Evolutionary conservation across 2,329 filamentous ascomycete species (phyloP).

Genomic region (Trichothecium sympodiale): DNA sequence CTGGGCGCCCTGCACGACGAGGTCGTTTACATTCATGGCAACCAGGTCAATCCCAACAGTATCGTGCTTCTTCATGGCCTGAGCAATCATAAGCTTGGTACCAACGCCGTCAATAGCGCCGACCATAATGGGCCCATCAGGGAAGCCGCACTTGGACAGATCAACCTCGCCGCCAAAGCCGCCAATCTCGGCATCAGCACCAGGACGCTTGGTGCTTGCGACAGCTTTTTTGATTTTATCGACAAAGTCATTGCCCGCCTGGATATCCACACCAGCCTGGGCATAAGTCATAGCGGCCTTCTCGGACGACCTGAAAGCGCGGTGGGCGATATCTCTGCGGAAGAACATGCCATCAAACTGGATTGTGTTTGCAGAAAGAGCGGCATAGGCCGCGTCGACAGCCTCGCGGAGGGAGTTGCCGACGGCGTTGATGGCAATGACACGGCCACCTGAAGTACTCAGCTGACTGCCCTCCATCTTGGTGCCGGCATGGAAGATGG

Average conservation of each 20-base stretch:
- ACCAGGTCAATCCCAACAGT: constrained; percentile 95
- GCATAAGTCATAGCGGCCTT: constrained; percentile 72
- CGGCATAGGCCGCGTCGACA: constrained; percentile 78
- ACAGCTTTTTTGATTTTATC: constrained; percentile 85
- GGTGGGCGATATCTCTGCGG: constrained; percentile 83
- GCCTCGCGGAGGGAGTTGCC: constrained; percentile 64
- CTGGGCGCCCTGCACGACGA: constrained; percentile 90
- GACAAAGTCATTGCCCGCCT: constrained; percentile 87
- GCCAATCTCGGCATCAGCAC: constrained; percentile 86
- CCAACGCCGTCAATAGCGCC: constrained; percentile 93
- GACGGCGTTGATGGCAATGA: constrained; percentile 84
- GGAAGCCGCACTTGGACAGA: constrained; percentile 61
- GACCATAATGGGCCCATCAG: constrained; percentile 69
- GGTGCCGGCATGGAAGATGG: constrained; percentile 92
- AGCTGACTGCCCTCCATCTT: constrained; percentile 51
- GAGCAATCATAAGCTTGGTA: constrained; percentile 93
- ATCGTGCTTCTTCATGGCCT: constrained; percentile 78
- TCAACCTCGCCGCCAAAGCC: constrained; percentile 69
- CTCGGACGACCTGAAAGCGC: constrained; percentile 37
- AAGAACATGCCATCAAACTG: constrained; percentile 85
- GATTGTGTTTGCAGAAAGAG: constrained; percentile 56
- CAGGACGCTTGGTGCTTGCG: constrained; percentile 71
- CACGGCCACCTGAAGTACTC: constrained; percentile 73
- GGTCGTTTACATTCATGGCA: constrained; percentile 98
- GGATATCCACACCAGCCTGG: constrained; percentile 85